These are phyloP conservation scores for Podosphaera xanthii DNA, from an alignment of 2,329 filamentous ascomycete species.

Conservation along the genomic window DNA sequence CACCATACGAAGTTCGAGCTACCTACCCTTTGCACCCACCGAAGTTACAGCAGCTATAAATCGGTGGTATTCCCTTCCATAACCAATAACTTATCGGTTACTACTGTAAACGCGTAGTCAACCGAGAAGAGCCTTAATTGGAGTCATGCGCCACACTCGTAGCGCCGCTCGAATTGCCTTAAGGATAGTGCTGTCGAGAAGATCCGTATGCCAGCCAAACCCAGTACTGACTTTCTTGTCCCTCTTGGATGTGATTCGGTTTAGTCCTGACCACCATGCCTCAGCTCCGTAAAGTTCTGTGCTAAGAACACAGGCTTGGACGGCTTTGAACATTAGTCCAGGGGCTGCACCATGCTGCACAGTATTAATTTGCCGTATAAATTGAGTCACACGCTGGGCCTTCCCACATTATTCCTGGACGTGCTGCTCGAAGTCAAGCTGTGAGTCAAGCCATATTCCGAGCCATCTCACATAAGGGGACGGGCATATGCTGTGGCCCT, in stretches of 20 bases:
- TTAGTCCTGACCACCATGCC: neutral
- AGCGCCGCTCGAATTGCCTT: neutral
- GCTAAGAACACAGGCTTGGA: neutral
- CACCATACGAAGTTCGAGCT: too few relatives aligned
- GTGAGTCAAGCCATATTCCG: neutral
- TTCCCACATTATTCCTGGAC: neutral
- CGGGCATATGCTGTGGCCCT: neutral
- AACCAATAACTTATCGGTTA: too few relatives aligned
- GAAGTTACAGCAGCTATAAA: too few relatives aligned
- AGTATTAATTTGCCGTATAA: too few relatives aligned
- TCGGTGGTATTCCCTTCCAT: too few relatives aligned
- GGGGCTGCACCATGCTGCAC: neutral
- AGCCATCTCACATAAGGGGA: neutral
- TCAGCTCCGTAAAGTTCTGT: neutral
- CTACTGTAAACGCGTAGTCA: too few relatives aligned
- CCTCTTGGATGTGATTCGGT: neutral
- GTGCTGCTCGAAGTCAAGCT: neutral
- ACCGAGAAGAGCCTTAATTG: neutral
- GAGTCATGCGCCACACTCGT: neutral
- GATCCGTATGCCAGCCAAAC: neutral
- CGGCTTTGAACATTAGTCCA: neutral
- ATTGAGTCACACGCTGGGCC: neutral
- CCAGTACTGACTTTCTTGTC: neutral
- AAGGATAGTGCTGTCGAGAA: neutral
- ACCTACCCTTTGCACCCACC: too few relatives aligned